Conservation (phyloP, 1,284 basidiomycete species). For the Melampsora americana region DNA sequence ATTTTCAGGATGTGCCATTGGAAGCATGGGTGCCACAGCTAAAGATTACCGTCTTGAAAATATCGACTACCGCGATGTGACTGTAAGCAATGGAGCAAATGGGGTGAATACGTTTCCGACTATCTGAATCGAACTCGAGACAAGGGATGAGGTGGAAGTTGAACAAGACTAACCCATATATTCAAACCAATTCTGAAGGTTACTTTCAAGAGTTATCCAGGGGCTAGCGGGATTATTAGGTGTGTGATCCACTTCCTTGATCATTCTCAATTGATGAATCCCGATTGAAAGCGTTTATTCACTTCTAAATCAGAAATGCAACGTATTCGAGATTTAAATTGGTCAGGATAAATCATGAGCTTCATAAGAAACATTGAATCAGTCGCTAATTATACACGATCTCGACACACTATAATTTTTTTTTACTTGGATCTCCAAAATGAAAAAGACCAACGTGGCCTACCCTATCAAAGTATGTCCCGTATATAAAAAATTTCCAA, state of each 20-base stretch:
- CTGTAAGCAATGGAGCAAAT: constrained; percentile 26
- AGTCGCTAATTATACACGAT: too few species aligned
- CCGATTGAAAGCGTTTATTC: neutral
- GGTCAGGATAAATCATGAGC: constrained; percentile 5
- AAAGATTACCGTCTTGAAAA: constrained; percentile 28
- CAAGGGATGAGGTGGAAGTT: too few species aligned
- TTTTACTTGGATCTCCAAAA: too few species aligned
- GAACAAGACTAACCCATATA: too few species aligned
- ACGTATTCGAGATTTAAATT: constrained; percentile 18
- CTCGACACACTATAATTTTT: too few species aligned
- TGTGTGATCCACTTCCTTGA: neutral
- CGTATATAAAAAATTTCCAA: too few species aligned
- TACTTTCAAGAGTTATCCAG: constrained; percentile 16
- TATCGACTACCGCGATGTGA: constrained; percentile 15
- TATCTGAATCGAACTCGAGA: too few species aligned
- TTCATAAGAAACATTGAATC: neutral
- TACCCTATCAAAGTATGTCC: constrained; percentile 31
- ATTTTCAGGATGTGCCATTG: constrained; percentile 24
- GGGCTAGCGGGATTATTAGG: constrained; percentile 21
- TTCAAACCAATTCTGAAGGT: neutral
- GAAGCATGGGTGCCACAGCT: constrained; percentile 20
- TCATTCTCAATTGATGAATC: neutral
- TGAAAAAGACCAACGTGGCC: constrained; percentile 23
- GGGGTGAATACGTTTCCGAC: constrained; percentile 9
- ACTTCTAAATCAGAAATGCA: constrained; percentile 12